A percentile compares a stretch with the other conserved stretches of the same genome.
These are phyloP conservation scores for Anaeromyces robustus DNA, from an alignment of 192 early-diverging fungal species.

Conservation along the genomic window DNA sequence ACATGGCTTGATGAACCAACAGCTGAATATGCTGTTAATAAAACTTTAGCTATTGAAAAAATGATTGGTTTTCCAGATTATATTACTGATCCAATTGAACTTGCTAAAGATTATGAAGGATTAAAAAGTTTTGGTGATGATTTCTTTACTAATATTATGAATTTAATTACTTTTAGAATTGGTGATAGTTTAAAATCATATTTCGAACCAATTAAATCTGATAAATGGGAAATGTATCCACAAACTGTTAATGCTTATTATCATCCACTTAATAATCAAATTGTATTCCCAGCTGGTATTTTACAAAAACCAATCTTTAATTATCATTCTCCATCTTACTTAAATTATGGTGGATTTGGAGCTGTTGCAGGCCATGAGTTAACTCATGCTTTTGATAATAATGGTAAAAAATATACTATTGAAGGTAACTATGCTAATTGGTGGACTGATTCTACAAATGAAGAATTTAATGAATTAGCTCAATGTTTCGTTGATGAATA, in stretches of 20 bases:
- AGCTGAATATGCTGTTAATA: neutral
- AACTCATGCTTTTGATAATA: neutral
- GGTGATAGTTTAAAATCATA: neutral
- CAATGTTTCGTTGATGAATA: conserved; percentile 30
- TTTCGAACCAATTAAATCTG: neutral
- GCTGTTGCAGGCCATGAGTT: neutral
- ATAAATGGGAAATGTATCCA: neutral
- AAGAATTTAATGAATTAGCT: conserved; percentile 7
- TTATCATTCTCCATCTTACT: neutral
- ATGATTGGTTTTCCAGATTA: neutral
- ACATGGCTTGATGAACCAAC: neutral
- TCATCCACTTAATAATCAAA: neutral
- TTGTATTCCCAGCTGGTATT: neutral
- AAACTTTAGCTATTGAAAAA: neutral
- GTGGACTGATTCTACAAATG: neutral
- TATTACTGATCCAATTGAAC: neutral
- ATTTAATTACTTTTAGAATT: neutral
- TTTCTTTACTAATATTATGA: neutral
- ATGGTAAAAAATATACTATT: neutral
- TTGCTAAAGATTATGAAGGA: neutral
- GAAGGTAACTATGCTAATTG: neutral
- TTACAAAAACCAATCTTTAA: neutral
- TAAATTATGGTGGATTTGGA: neutral
- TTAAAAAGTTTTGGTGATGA: neutral
- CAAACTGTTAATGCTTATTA: conserved; percentile 2